phyloP scores from a whole-genome alignment of 495 filamentous ascomycete species.

The Penicillium atrosanguineum region DNA sequence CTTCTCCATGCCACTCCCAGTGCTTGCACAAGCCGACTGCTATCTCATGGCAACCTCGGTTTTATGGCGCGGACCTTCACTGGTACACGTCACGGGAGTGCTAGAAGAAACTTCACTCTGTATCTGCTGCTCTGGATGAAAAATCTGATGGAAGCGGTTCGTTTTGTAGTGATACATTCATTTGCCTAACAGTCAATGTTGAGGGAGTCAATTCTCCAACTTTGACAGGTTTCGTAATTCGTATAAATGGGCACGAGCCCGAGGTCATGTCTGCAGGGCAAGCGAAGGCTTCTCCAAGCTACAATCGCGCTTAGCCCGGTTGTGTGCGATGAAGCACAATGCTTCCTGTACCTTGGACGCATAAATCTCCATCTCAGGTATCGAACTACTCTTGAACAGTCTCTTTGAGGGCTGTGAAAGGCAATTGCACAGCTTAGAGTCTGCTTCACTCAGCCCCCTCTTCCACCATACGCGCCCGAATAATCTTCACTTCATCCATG shows the following conservation, averaged over 20 bases:
- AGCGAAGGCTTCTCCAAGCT: neutral
- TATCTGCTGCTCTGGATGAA: conserved; percentile 92
- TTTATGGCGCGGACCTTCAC: conserved; percentile 62
- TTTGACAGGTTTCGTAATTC: conserved; percentile 4
- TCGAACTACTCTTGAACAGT: neutral
- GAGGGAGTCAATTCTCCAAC: neutral
- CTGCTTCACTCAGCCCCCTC: conserved; percentile 41
- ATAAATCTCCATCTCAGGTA: neutral
- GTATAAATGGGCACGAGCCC: conserved; percentile 8
- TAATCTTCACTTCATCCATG: conserved; percentile 77
- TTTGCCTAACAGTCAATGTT: conserved; percentile 21
- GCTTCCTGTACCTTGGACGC: neutral
- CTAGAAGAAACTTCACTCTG: conserved; percentile 74
- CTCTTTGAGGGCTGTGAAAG: neutral
- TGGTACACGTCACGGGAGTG: conserved; percentile 63
- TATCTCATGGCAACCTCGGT: conserved; percentile 44
- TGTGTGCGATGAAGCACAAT: neutral
- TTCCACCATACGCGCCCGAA: conserved; percentile 64
- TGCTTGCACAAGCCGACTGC: conserved; percentile 54
- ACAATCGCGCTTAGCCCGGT: neutral
- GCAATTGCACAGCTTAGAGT: neutral
- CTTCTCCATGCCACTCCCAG: conserved; percentile 43
- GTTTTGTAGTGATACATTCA: conserved; percentile 58
- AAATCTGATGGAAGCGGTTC: conserved; percentile 80
- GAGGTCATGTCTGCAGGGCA: neutral